Base-by-base conservation (phyloP, 2,329 filamentous ascomycete genomes). In the Triangularia setosa region DNA sequence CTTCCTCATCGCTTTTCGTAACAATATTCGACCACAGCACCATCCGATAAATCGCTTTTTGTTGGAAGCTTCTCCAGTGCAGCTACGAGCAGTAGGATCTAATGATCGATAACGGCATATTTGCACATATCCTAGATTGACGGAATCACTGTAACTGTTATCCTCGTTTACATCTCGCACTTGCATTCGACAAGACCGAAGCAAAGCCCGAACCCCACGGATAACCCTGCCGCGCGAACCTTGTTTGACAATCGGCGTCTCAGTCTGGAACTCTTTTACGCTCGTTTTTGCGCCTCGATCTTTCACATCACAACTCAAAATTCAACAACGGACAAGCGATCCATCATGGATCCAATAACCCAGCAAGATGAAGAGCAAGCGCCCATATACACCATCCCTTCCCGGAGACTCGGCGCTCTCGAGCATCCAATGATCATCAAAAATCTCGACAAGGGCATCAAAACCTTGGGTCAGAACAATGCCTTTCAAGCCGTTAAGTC, bases 401-500 rank as follows among this genome's bases (percentile, higher is more conserved):
- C 73, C 8, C 74, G 76, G 52, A 74, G 74, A 60, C 74, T 81
- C 44, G 72, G 77, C 3, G 79, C 79, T 1, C 73, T 81, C 24
- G 79, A 81, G 69, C 79, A 81, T 65, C 79, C 79, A 1, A 76
- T 78, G 64, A 72, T 79, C 24, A 67, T 81, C 60, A 73, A 74
- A 54, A 73, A 79, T 60, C 69, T 80, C 8, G 77, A 79, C 63
- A 79, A 78, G 35, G 79, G 75, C 25, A 71, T 81, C 63, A 74
- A 75, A 23, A 77, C 76, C 4, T 78, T 81, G 62, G 79, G 79
- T 1, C 70, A 69, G 11, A 73, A 76, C 11, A 76, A 75, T 9
- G 72, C 78, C 21, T 78, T 78, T 57, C 71, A 74, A 52, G 75
- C 75, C 14, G 79, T n/a, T 79, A 67, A 68, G 73, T 62, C 5